These are phyloP conservation scores for Ganoderma leucocontextum DNA, from an alignment of 1,284 basidiomycete genomes.

Conservation along the genomic window DNA sequence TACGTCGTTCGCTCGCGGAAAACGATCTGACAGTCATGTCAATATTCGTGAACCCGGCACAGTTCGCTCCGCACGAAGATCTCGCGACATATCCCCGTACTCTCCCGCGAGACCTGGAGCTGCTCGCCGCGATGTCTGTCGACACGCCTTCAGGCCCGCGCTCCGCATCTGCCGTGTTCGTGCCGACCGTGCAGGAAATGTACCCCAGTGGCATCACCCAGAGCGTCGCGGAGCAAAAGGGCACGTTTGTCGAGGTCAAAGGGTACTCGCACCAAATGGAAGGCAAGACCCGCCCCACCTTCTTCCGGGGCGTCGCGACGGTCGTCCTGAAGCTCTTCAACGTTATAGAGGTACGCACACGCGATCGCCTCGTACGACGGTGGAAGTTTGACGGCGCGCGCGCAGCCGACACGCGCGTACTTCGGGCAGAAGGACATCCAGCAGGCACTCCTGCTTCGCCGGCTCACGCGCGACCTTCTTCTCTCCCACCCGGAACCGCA, in stretches of 20 bases:
- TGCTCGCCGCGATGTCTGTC: slow-evolving; percentile 51
- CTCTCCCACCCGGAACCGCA: slow-evolving; percentile 76
- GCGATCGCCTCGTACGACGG: neutral
- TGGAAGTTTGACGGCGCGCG: neutral
- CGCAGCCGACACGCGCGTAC: slow-evolving; percentile 89
- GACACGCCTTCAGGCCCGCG: slow-evolving; percentile 41
- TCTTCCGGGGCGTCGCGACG: slow-evolving; percentile 96
- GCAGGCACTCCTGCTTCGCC: slow-evolving; percentile 88
- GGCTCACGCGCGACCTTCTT: slow-evolving; percentile 86
- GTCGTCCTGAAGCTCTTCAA: slow-evolving; percentile 97
- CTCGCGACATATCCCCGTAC: slow-evolving; percentile 92
- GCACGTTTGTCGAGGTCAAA: slow-evolving; percentile 92
- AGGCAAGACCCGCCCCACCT: slow-evolving; percentile 83
- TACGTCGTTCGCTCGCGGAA: slow-evolving; percentile 73
- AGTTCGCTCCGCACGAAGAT: slow-evolving; percentile 97
- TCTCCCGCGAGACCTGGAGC: slow-evolving; percentile 67
- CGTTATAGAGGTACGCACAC: slow-evolving; percentile 75
- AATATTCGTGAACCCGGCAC: slow-evolving; percentile 97
- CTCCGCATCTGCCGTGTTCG: slow-evolving; percentile 77
- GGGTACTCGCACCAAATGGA: slow-evolving; percentile 92
- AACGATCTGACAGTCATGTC: slow-evolving; percentile 93
- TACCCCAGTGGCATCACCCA: slow-evolving; percentile 91
- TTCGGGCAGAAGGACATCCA: slow-evolving; percentile 99
- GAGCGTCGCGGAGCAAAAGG: slow-evolving; percentile 78
- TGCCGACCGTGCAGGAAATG: slow-evolving; percentile 82